A percentile compares a stretch with the other conserved stretches of the same genome.
These are phyloP conservation scores for Coemansia sp. DNA, from an alignment of 192 early-diverging fungal species.

Conservation along the genomic window DNA sequence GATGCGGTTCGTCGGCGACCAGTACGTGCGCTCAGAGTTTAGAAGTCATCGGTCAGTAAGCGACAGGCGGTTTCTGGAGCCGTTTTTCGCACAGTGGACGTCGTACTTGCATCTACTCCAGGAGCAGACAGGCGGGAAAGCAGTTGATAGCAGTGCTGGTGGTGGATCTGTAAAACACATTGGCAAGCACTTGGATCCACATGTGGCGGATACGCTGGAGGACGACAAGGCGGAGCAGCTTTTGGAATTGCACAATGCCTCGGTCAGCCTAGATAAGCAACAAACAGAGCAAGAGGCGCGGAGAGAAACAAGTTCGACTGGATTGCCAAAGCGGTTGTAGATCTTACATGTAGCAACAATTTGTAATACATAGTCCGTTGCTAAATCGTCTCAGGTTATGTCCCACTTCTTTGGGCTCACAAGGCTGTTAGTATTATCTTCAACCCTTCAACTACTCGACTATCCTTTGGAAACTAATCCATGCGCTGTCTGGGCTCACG, in stretches of 20 bases:
- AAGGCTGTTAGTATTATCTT: too few relatives aligned
- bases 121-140: constrained; percentile 15
- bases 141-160: not conserved
- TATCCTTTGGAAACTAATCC: too few relatives aligned
- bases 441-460: too few relatives aligned
- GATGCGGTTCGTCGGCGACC: constrained; percentile 54
- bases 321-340: constrained; percentile 8
- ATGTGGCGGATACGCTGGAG: constrained; percentile 36
- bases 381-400: too few relatives aligned
- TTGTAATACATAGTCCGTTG: too few relatives aligned
- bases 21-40: constrained; percentile 53
- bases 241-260: constrained; percentile 44
- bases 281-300: not conserved
- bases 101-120: constrained; percentile 29
- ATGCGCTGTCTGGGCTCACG: too few relatives aligned
- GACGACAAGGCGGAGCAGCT: constrained; percentile 55
- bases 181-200: constrained; percentile 35
- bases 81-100: constrained; percentile 49
- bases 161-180: not conserved
- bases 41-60: constrained; percentile 42
- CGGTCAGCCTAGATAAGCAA: constrained; percentile 4
- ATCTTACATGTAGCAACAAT: not conserved
- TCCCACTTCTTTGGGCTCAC: too few relatives aligned
- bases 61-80: constrained; percentile 37
- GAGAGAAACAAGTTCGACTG: not conserved